These are phyloP conservation scores for Suillus lakei DNA, from an alignment of 768 basidiomycete species.

Conservation along the genomic window DNA sequence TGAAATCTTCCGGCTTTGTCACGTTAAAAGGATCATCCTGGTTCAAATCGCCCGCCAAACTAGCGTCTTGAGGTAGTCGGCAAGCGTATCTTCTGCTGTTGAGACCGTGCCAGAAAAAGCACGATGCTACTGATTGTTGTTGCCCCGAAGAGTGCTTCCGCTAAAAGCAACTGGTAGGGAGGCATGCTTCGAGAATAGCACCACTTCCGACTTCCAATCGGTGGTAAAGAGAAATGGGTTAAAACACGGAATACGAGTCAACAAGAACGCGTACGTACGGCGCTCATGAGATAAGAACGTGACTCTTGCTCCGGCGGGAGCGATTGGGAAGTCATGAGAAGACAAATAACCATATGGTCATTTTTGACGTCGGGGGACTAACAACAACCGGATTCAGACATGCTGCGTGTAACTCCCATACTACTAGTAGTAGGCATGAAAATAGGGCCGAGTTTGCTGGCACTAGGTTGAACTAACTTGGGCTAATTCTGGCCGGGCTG, in stretches of 20 bases:
- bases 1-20: conserved; percentile 68
- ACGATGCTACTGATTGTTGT: conserved; percentile 50
- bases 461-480: too few species aligned
- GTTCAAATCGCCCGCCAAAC: conserved; percentile 24
- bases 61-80: conserved; percentile 36
- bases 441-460: too few species aligned
- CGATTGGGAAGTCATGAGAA: too few species aligned
- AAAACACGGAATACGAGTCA: background rate
- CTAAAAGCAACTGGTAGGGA: conserved; percentile 61
- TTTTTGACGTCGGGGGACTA: too few species aligned
- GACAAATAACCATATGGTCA: too few species aligned
- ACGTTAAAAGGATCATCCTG: conserved; percentile 69
- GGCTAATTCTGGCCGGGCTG: too few species aligned
- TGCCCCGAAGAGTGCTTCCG: conserved; percentile 48
- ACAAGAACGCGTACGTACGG: background rate
- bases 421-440: too few species aligned
- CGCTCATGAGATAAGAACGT: background rate
- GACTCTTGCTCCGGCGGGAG: background rate
- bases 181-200: conserved; percentile 46
- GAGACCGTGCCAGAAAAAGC: conserved; percentile 44
- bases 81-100: conserved; percentile 57
- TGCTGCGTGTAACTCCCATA: too few species aligned
- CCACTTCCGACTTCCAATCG: background rate
- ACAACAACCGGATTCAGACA: too few species aligned
- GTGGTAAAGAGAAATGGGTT: background rate